These are phyloP conservation scores for Furcasterigmium sp. DNA, from an alignment of 2,329 filamentous ascomycete genomes.

Conservation along the genomic window DNA sequence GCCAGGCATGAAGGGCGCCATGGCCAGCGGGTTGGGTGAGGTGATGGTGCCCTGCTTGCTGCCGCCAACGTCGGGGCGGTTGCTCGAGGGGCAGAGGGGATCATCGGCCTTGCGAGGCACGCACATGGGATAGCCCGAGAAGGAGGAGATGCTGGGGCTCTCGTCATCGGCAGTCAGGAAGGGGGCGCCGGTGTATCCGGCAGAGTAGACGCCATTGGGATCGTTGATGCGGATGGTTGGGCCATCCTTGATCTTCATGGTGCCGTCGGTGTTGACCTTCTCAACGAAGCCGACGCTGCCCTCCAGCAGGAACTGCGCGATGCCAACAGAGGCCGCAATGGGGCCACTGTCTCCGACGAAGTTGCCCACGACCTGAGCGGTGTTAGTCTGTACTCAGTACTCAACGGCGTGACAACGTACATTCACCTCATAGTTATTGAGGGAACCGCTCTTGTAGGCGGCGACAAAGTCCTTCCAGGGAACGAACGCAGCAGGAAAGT, in stretches of 20 bases:
- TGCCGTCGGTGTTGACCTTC: conserved; percentile 23
- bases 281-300: conserved; percentile 27
- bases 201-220: conserved; percentile 34
- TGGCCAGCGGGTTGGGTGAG: conserved; percentile 26
- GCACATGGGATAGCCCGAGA: conserved; percentile 47
- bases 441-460: conserved; percentile 1
- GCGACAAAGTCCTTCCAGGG: conserved; percentile 13
- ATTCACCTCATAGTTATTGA: conserved; percentile 24
- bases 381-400: not conserved
- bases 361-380: conserved; percentile 27
- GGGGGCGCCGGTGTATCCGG: conserved; percentile 25
- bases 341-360: conserved; percentile 25
- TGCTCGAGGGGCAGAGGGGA: conserved; percentile 26
- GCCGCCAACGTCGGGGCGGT: conserved; percentile 20
- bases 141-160: conserved; percentile 39
- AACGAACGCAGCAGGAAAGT: conserved; percentile 13
- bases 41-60: conserved; percentile 14
- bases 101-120: conserved; percentile 34
- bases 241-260: conserved; percentile 28
- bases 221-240: conserved; percentile 34
- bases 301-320: conserved; percentile 28
- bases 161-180: conserved; percentile 41
- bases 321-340: conserved; percentile 30
- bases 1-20: conserved; percentile 32
- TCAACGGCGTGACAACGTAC: conserved; percentile 13